Conservation (phyloP, 169 alveolate species). For the Eimeria necatrix region DNA sequence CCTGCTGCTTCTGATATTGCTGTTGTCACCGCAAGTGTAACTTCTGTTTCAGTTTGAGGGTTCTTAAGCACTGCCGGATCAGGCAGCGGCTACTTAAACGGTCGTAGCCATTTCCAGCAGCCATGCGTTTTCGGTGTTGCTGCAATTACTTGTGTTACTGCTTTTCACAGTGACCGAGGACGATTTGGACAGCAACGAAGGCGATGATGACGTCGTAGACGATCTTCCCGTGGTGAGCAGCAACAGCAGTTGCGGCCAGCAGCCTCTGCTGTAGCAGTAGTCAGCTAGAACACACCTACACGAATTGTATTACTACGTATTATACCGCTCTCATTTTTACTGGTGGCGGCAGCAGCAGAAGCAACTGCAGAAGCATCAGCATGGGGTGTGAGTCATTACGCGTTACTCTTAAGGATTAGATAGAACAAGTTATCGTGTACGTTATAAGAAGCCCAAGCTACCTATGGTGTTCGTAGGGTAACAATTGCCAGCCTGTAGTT, state of each 20-base stretch:
- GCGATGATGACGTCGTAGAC: conserved; percentile 69
- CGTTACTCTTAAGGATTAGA: neutral
- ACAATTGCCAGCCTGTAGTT: too few species aligned
- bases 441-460: neutral
- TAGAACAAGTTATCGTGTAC: neutral
- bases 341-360: neutral
- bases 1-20: too few species aligned
- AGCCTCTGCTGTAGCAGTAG: neutral
- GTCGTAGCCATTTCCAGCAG: neutral
- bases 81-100: too few species aligned
- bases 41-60: too few species aligned
- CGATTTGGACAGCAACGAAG: conserved; percentile 52
- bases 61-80: too few species aligned
- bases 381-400: too few species aligned
- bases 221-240: conserved; percentile 54
- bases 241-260: neutral
- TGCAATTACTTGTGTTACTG: neutral
- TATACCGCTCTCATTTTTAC: neutral
- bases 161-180: conserved; percentile 67
- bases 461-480: too few species aligned
- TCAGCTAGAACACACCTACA: neutral
- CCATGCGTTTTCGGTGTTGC: neutral
- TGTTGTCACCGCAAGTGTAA: too few species aligned
- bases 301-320: neutral
- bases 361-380: too few species aligned